A percentile compares a stretch with the other conserved stretches of the same genome.
Conservation (phyloP, 1,139 yeast species). For the Martiniozyma asiatica region DNA sequence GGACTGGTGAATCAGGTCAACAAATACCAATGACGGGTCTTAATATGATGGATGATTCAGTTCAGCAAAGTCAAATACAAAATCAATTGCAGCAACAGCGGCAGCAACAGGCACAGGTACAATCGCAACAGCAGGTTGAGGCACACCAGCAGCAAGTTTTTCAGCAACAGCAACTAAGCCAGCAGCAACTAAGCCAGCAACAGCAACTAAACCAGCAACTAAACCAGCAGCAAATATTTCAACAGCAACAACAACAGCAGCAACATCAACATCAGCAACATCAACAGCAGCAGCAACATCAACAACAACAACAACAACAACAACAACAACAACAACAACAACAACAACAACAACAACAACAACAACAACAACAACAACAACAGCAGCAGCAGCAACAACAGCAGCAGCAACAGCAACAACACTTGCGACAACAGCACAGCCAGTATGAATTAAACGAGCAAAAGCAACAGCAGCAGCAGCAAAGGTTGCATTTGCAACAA, state of each 20-base stretch:
- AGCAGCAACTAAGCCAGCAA: not conserved
- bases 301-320: slow-evolving; percentile 2
- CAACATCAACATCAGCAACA: not conserved
- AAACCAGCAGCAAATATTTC: slow-evolving; percentile 1
- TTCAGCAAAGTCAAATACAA: slow-evolving; percentile 2
- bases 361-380: slow-evolving; percentile 1
- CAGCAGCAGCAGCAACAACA: slow-evolving; percentile 1
- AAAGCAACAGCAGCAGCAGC: not conserved
- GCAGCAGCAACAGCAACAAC: slow-evolving; percentile 2
- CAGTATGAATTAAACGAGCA: too few relatives aligned
- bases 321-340: not conserved
- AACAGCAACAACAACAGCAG: slow-evolving; percentile 1
- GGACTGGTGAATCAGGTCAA: slow-evolving; percentile 39
- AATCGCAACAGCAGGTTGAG: not conserved
- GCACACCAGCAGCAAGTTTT: slow-evolving; percentile 1
- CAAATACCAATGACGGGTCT: slow-evolving; percentile 25
- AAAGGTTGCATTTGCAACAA: too few relatives aligned
- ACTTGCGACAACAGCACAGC: not conserved
- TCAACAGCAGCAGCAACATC: slow-evolving; percentile 1
- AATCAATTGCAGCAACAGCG: not conserved
- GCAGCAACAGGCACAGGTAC: slow-evolving; percentile 1
- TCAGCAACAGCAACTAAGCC: not conserved
- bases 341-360: too few relatives aligned
- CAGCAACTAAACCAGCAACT: slow-evolving; percentile 3
- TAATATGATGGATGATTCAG: slow-evolving; percentile 13